These are phyloP conservation scores for Annulohypoxylon moriforme DNA, from an alignment of 495 filamentous ascomycete genomes.

Conservation along the genomic window DNA sequence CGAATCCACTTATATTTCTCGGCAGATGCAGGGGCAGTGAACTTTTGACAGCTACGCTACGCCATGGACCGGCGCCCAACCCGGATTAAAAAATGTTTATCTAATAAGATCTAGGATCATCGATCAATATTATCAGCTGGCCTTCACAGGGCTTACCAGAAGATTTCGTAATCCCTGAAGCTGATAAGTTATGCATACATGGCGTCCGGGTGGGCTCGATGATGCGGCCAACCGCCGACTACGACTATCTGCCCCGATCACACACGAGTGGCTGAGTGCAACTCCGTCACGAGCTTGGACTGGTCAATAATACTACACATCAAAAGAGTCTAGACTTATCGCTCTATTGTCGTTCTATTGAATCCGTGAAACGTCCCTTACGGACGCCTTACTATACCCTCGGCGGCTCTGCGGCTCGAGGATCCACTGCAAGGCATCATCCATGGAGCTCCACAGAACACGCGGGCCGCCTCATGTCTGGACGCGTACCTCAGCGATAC, in stretches of 20 bases:
- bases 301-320: slow-evolving; percentile 20
- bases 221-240: slow-evolving; percentile 17
- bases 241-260: neutral
- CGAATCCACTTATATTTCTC: neutral
- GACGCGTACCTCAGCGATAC: slow-evolving; percentile 38
- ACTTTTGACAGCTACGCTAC: neutral
- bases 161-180: slow-evolving; percentile 25
- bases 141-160: slow-evolving; percentile 26
- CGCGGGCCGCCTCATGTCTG: slow-evolving; percentile 4
- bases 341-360: neutral
- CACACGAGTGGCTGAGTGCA: slow-evolving; percentile 9
- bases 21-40: slow-evolving; percentile 23
- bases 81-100: slow-evolving; percentile 36
- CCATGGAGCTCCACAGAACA: slow-evolving; percentile 26
- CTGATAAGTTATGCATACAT: slow-evolving; percentile 24
- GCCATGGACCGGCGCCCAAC: neutral
- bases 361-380: neutral
- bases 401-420: slow-evolving; percentile 19
- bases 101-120: slow-evolving; percentile 13
- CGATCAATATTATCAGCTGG: slow-evolving; percentile 26
- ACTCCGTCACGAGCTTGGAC: slow-evolving; percentile 9
- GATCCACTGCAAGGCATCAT: slow-evolving; percentile 19
- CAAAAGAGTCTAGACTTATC: slow-evolving; percentile 15
- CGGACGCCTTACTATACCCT: neutral
- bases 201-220: slow-evolving; percentile 18